Evolutionary conservation across 2,329 filamentous ascomycete genomes (phyloP).

Genomic region (Phoma sp.): DNA sequence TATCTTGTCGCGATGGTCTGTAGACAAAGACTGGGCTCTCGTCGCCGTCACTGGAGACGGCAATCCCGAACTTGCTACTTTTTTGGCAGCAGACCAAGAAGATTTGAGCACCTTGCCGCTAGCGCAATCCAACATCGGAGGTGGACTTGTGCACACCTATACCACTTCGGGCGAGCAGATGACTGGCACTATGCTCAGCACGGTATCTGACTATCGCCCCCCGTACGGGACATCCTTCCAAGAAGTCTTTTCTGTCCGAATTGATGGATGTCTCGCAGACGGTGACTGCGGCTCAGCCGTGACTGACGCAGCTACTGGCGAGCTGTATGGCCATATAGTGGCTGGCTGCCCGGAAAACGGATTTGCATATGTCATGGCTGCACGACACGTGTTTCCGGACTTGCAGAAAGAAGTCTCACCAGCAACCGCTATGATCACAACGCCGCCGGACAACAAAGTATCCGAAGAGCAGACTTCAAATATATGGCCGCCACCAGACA

Average conservation of each 20-base stretch:
- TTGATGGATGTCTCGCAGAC: neutral
- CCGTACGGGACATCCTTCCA: neutral
- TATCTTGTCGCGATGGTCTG: neutral
- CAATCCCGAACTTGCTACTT: neutral
- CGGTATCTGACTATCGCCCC: neutral
- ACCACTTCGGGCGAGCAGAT: neutral
- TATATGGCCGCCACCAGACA: too few species aligned
- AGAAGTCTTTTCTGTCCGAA: neutral
- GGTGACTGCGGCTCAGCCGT: conserved; percentile 12
- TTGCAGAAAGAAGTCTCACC: too few species aligned
- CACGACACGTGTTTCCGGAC: neutral
- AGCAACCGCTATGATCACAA: too few species aligned
- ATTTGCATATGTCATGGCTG: conserved; percentile 9
- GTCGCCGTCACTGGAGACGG: neutral
- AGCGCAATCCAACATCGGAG: neutral
- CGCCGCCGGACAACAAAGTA: too few species aligned
- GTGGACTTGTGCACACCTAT: conserved; percentile 4
- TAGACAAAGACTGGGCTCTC: neutral
- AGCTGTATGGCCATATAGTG: conserved; percentile 14
- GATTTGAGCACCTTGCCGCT: neutral
- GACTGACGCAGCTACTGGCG: conserved; percentile 7
- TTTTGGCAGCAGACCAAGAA: neutral
- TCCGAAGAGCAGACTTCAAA: too few species aligned
- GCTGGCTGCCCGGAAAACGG: conserved; percentile 4
- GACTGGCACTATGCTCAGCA: neutral